These are phyloP conservation scores for Sclerotinia trifoliorum DNA, from an alignment of 2,329 filamentous ascomycete species.

Conservation along the genomic window DNA sequence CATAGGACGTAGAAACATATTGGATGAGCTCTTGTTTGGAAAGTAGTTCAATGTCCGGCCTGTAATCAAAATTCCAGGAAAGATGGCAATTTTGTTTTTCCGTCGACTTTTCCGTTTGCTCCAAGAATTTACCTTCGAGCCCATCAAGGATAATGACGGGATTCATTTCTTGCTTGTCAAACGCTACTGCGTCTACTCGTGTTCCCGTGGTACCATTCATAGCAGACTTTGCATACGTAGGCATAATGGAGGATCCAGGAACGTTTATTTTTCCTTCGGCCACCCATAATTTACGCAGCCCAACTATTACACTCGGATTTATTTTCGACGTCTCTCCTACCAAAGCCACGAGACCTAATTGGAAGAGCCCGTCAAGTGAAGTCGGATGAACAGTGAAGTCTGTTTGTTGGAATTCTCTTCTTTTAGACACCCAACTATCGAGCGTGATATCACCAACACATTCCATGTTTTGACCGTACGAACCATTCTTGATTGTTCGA, in stretches of 20 bases:
- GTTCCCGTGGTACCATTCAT: background rate
- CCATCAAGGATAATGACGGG: background rate
- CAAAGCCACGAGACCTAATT: background rate
- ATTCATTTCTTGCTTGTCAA: background rate
- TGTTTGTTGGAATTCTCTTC: background rate
- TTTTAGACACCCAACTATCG: background rate
- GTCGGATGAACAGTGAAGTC: background rate
- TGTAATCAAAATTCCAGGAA: conserved; percentile 1
- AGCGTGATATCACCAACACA: background rate
- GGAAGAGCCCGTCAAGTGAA: background rate
- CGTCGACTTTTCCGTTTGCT: background rate
- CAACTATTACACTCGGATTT: background rate
- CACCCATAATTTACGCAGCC: background rate
- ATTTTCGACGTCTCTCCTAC: background rate
- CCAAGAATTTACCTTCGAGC: background rate
- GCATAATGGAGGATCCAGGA: background rate
- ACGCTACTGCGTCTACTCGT: background rate
- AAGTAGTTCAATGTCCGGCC: background rate
- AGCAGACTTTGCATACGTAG: background rate
- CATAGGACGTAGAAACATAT: background rate
- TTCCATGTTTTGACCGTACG: background rate
- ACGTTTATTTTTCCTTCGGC: background rate
- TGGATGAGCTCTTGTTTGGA: background rate
- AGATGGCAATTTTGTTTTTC: background rate
- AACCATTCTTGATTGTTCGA: background rate